Conservation (phyloP, 495 filamentous ascomycete genomes). For the Penicillium coprophilum region DNA sequence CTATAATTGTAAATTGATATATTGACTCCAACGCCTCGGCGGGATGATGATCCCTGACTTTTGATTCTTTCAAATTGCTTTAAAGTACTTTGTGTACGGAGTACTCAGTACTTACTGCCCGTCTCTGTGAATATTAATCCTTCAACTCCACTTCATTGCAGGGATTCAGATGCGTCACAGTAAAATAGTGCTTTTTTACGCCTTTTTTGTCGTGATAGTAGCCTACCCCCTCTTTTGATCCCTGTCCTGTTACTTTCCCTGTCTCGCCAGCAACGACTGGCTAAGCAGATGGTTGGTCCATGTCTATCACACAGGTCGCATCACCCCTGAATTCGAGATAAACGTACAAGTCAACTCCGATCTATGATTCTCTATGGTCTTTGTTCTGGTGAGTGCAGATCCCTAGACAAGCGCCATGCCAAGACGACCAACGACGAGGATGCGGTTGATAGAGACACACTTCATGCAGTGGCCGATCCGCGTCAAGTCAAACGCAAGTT, state of each 20-base stretch:
- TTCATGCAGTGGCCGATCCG: slow-evolving; percentile 22
- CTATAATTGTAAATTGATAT: neutral
- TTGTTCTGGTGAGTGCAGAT: slow-evolving; percentile 21
- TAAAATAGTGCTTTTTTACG: slow-evolving; percentile 20
- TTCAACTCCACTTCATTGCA: slow-evolving; percentile 26
- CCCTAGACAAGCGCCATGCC: slow-evolving; percentile 40
- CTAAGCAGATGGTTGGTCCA: slow-evolving; percentile 6
- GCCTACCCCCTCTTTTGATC: slow-evolving; percentile 31
- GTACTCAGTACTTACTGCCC: no score
- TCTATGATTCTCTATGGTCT: neutral
- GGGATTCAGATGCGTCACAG: slow-evolving; percentile 24
- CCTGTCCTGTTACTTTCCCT: slow-evolving; percentile 16
- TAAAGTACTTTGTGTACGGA: neutral
- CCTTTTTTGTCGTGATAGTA: slow-evolving; percentile 14
- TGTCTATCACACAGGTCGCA: slow-evolving; percentile 3
- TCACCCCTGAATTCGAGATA: slow-evolving; percentile 2
- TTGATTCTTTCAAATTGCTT: no score
- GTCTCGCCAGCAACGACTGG: neutral
- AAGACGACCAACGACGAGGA: slow-evolving; percentile 34
- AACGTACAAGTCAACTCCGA: slow-evolving; percentile 10
- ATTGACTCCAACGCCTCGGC: slow-evolving; percentile 7
- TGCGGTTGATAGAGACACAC: slow-evolving; percentile 20
- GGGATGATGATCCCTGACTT: neutral
- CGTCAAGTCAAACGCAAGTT: slow-evolving; percentile 27
- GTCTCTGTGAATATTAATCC: slow-evolving; percentile 9